Percentiles rank a stretch among this genome's conserved stretches.
Conservation (phyloP, 805 yeast species). For the Naumovozyma castellii region DNA sequence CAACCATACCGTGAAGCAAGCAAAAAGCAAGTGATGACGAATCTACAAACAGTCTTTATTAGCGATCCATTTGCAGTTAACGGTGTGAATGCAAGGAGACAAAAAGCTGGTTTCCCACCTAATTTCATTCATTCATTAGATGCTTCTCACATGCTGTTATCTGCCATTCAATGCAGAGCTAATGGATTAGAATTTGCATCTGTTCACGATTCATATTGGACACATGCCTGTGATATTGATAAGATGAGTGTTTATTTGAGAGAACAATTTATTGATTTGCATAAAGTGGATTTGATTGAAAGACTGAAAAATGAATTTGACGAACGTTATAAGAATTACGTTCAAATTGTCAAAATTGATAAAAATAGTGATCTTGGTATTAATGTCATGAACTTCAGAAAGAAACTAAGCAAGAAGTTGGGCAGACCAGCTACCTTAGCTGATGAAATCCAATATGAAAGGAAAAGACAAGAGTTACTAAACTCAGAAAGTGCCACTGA, state of each 20-base stretch:
- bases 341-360: constrained; percentile 51
- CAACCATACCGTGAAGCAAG: constrained; percentile 82
- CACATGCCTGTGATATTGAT: constrained; percentile 81
- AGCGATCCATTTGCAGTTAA: constrained; percentile 78
- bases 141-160: constrained; percentile 92
- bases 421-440: constrained; percentile 51
- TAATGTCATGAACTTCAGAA: constrained; percentile 41
- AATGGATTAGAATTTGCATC: constrained; percentile 71
- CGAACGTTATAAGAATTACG: constrained; percentile 62
- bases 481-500: constrained; percentile 43
- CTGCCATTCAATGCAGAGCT: constrained; percentile 70
- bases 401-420: constrained; percentile 37
- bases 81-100: constrained; percentile 81
- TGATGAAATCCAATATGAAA: constrained; percentile 70
- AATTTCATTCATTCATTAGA: constrained; percentile 90
- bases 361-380: constrained; percentile 41
- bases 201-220: constrained; percentile 97
- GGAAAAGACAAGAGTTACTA: constrained; percentile 47
- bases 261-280: constrained; percentile 70
- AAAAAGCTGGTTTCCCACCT: constrained; percentile 90
- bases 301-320: constrained; percentile 71
- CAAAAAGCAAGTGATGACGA: constrained; percentile 63
- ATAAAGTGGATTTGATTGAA: constrained; percentile 61
- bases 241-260: constrained; percentile 62
- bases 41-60: constrained; percentile 78